A percentile compares a stretch with the other conserved stretches of the same genome.
Conservation (phyloP, 179 eudicot species). For the Kewa caespitosa region DNA sequence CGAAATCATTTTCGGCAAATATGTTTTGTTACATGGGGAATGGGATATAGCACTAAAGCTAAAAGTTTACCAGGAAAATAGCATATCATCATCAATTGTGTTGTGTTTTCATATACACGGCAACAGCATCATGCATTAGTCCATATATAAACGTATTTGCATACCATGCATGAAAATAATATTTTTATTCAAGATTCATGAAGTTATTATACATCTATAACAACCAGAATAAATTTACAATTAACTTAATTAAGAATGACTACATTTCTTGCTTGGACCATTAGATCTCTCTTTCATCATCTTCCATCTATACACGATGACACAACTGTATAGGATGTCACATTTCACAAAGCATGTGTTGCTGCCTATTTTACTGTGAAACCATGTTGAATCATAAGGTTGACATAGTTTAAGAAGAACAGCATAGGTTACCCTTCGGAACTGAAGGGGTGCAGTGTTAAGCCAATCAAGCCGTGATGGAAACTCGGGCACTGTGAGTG, state of each 20-base stretch:
- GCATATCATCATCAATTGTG: neutral
- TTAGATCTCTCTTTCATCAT: neutral
- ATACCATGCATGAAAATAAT: neutral
- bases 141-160: neutral
- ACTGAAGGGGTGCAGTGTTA: slow-evolving; percentile 88
- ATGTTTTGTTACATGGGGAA: neutral
- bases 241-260: too few species aligned
- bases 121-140: neutral
- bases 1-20: neutral
- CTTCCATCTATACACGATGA: neutral
- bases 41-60: neutral
- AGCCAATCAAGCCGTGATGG: slow-evolving; percentile 95
- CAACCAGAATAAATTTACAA: too few species aligned
- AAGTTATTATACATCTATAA: neutral
- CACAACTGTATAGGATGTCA: neutral
- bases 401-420: slow-evolving; percentile 5
- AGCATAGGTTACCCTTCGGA: slow-evolving; percentile 58
- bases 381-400: neutral
- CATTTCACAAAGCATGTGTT: neutral
- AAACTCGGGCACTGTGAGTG: slow-evolving; percentile 79
- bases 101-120: neutral
- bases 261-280: too few species aligned
- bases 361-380: neutral
- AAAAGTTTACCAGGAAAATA: neutral
- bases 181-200: neutral